These are phyloP conservation scores for Trichoderma oligosporum DNA, from an alignment of 2,329 filamentous ascomycete species.

Conservation along the genomic window DNA sequence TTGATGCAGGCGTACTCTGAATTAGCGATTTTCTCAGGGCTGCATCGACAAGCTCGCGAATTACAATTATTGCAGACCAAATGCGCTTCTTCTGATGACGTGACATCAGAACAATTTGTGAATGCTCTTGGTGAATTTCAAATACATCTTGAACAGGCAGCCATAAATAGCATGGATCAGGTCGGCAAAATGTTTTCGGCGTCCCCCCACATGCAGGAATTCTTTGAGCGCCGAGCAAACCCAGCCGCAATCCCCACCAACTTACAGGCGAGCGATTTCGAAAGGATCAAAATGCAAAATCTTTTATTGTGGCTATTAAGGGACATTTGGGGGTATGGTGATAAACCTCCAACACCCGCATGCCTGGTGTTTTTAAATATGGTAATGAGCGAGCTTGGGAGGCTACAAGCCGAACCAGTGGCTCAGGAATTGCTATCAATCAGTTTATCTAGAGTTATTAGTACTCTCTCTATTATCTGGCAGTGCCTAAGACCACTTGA, in stretches of 20 bases:
- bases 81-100: constrained; percentile 28
- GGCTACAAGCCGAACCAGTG: too few relatives aligned
- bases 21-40: constrained; percentile 38
- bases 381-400: too few relatives aligned
- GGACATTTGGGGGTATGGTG: too few relatives aligned
- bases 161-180: constrained; percentile 31
- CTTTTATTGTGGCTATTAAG: too few relatives aligned
- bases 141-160: constrained; percentile 33
- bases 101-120: constrained; percentile 35
- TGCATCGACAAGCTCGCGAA: constrained; percentile 32
- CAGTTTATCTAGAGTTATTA: constrained; percentile 33
- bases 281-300: too few relatives aligned
- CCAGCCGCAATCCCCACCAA: constrained; percentile 23
- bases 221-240: constrained; percentile 29
- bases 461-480: constrained; percentile 43
- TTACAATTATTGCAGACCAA: constrained; percentile 32
- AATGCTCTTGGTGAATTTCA: constrained; percentile 39
- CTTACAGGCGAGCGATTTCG: constrained; percentile 15
- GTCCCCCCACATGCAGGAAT: constrained; percentile 41
- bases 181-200: constrained; percentile 30
- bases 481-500: constrained; percentile 45
- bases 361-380: too few relatives aligned
- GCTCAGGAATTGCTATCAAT: constrained; percentile 38
- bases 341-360: too few relatives aligned
- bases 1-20: constrained; percentile 33